Percentiles rank a stretch among this genome's conserved stretches.
Conservation (phyloP, 257 asterid species). For the Knoxia roxburghii region DNA sequence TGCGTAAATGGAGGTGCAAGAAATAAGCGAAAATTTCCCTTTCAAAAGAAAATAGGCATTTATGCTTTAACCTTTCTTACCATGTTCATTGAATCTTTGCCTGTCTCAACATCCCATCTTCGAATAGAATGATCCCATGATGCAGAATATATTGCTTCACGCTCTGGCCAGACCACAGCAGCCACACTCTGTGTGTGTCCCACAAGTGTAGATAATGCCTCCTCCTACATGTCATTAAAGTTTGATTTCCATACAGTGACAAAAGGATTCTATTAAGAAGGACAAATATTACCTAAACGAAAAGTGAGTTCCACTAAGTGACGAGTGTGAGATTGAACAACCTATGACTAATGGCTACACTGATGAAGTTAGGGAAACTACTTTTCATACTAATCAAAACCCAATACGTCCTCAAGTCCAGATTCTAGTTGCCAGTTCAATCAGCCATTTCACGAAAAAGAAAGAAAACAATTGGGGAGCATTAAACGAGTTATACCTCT, state of each 20-base stretch:
- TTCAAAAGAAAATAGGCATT: neutral
- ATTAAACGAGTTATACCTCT: constrained; percentile 46
- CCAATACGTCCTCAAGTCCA: neutral
- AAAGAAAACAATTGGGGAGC: neutral
- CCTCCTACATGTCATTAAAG: constrained; percentile 49
- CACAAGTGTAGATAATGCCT: constrained; percentile 64
- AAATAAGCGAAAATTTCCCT: neutral
- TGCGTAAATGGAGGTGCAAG: constrained; percentile 12
- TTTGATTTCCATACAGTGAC: neutral
- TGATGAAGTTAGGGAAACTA: neutral
- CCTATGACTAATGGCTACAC: neutral
- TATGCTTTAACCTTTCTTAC: constrained; percentile 33
- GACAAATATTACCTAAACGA: neutral
- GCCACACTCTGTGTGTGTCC: constrained; percentile 95
- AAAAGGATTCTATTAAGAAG: neutral
- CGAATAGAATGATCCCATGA: constrained; percentile 97
- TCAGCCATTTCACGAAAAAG: neutral
- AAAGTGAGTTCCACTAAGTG: neutral
- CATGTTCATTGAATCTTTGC: constrained; percentile 60
- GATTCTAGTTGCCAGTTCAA: neutral
- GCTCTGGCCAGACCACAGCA: constrained; percentile 76
- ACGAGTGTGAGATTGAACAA: neutral
- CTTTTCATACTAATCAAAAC: neutral
- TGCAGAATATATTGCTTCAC: constrained; percentile 64
- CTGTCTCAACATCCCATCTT: constrained; percentile 94